Conservation (phyloP, 2,329 filamentous ascomycete species). For the Anthostomella pinea region DNA sequence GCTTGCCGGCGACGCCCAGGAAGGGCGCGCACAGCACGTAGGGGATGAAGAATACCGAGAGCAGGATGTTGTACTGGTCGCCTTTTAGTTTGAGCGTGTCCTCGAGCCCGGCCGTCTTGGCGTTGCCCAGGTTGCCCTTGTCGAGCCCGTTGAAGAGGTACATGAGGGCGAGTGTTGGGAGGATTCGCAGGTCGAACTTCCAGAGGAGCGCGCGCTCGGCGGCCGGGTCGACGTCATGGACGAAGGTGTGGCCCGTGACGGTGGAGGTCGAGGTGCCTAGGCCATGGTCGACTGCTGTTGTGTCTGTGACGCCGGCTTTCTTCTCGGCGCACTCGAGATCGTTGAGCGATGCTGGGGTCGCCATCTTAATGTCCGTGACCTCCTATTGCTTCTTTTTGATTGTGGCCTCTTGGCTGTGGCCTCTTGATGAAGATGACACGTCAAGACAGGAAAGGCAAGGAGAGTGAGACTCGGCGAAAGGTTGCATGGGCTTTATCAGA, state of each 20-base stretch:
- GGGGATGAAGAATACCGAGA: slow-evolving; percentile 60
- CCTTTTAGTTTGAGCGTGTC: slow-evolving; percentile 53
- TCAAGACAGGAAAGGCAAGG: too few relatives aligned
- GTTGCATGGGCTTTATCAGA: too few relatives aligned
- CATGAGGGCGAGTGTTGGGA: slow-evolving; percentile 4
- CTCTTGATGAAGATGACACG: too few relatives aligned
- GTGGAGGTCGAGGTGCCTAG: neutral
- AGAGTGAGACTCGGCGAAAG: too few relatives aligned
- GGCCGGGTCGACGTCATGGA: slow-evolving; percentile 4
- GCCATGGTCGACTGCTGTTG: neutral
- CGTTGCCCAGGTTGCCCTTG: slow-evolving; percentile 8
- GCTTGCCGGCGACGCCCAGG: slow-evolving; percentile 64
- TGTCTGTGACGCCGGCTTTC: neutral
- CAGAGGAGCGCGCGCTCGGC: slow-evolving; percentile 2
- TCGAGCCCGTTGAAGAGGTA: slow-evolving; percentile 7
- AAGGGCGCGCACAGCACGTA: slow-evolving; percentile 68
- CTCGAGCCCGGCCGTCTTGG: slow-evolving; percentile 4
- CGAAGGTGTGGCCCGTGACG: neutral
- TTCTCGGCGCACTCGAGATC: neutral
- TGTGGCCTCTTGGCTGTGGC: too few relatives aligned
- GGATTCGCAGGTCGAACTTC: slow-evolving; percentile 6
- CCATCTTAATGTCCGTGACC: too few relatives aligned
- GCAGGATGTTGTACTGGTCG: slow-evolving; percentile 62
- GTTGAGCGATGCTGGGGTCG: neutral
- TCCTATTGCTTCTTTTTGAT: too few relatives aligned